phyloP scores from a whole-genome alignment of 306 rosid species.

The Fragaria iinumae region DNA sequence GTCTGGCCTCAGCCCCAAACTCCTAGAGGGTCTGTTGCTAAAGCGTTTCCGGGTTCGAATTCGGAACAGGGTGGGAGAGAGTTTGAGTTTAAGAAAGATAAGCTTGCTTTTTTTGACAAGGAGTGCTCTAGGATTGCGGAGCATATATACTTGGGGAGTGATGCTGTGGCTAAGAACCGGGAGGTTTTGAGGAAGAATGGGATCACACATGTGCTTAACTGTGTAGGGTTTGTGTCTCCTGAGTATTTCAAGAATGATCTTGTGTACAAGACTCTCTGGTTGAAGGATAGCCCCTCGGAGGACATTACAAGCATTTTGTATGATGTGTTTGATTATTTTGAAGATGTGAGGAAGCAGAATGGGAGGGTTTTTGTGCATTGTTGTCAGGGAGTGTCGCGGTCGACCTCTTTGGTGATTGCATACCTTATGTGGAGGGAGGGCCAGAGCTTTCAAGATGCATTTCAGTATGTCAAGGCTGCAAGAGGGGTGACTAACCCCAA shows the following conservation, averaged over 20 bases:
- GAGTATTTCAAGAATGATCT: conserved; percentile 86
- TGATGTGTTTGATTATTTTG: conserved; percentile 94
- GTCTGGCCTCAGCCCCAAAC: conserved; percentile 78
- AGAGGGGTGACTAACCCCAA: conserved; percentile 91
- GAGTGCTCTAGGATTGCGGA: conserved; percentile 89
- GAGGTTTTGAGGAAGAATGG: conserved; percentile 65
- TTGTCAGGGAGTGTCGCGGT: conserved; percentile 89
- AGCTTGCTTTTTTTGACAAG: conserved; percentile 72
- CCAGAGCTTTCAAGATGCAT: conserved; percentile 85
- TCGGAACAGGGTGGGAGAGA: conserved; percentile 47
- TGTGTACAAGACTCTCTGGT: conserved; percentile 91
- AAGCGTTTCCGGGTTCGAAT: conserved; percentile 27
- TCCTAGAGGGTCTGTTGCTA: conserved; percentile 49
- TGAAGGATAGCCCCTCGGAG: conserved; percentile 81
- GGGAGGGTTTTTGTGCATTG: conserved; percentile 95
- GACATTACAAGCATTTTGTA: conserved; percentile 87
- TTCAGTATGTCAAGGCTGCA: conserved; percentile 85
- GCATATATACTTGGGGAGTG: conserved; percentile 84
- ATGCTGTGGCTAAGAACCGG: conserved; percentile 88
- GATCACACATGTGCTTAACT: conserved; percentile 87
- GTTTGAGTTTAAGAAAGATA: conserved; percentile 71
- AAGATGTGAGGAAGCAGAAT: conserved; percentile 74
- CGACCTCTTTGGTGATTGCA: conserved; percentile 82
- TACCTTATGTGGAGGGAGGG: conserved; percentile 96
- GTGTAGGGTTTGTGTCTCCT: conserved; percentile 92